Percentiles rank a stretch among this genome's conserved stretches.
These are phyloP conservation scores for Platanus orientalis DNA, from an alignment of 164 flowering plant genomes.

Conservation along the genomic window DNA sequence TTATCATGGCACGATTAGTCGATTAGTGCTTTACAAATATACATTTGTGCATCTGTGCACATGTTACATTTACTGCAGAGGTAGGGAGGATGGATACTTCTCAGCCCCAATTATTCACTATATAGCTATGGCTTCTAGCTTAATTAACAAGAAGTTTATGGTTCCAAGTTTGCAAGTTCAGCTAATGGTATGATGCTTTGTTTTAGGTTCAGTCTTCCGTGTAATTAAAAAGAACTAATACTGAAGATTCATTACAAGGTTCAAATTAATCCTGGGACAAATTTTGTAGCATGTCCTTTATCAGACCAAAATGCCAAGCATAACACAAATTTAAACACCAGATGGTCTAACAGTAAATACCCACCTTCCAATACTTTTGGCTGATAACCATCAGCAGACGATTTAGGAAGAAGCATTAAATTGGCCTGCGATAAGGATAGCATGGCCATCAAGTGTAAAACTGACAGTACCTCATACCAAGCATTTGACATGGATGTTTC, in stretches of 20 bases:
- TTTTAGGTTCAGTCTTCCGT: background rate
- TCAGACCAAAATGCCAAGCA: background rate
- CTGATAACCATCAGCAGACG: conserved; percentile 77
- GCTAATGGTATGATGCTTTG: background rate
- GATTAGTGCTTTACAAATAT: too few relatives aligned
- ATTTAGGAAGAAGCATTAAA: conserved; percentile 78
- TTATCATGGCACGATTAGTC: too few relatives aligned
- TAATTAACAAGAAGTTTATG: background rate
- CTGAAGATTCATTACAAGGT: too few relatives aligned
- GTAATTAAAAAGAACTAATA: too few relatives aligned
- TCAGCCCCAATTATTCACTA: too few relatives aligned
- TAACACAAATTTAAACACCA: background rate
- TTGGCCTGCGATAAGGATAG: conserved; percentile 82
- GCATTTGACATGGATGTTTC: conserved; percentile 81
- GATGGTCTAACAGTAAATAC: conserved; percentile 7
- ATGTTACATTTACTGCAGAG: too few relatives aligned
- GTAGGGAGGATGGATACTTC: too few relatives aligned
- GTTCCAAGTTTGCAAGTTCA: background rate
- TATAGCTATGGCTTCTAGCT: too few relatives aligned
- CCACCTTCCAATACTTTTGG: conserved; percentile 91
- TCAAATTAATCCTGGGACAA: too few relatives aligned
- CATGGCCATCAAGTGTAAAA: conserved; percentile 90
- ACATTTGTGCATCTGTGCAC: too few relatives aligned
- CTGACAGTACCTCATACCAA: conserved; percentile 94
- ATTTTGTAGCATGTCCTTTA: background rate